Percentiles rank a stretch among this genome's conserved stretches.
Conservation (phyloP, 805 yeast genomes). For the Teunomyces aglyptinius region DNA sequence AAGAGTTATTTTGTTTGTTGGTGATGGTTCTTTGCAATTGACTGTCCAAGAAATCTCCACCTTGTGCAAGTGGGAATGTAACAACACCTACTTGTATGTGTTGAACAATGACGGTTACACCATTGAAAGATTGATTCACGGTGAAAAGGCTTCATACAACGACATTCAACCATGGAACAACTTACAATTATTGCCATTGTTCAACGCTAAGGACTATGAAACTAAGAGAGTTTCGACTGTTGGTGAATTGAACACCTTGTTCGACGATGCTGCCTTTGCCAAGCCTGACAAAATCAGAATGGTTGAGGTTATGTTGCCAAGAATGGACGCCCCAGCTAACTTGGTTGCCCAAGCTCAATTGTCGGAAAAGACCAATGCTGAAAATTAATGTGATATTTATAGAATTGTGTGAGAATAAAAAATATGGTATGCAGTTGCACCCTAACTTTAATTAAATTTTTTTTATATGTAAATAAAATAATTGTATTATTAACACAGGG, state of each 20-base stretch:
- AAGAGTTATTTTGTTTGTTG: slow-evolving; percentile 20
- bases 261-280: slow-evolving; percentile 13
- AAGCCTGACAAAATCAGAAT: slow-evolving; percentile 16
- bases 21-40: slow-evolving; percentile 23
- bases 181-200: slow-evolving; percentile 13
- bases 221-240: slow-evolving; percentile 11
- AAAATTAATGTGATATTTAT: slow-evolving; percentile 2
- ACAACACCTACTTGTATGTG: slow-evolving; percentile 17
- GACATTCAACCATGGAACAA: slow-evolving; percentile 22
- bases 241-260: slow-evolving; percentile 16
- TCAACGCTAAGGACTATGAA: slow-evolving; percentile 18
- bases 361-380: slow-evolving; percentile 25
- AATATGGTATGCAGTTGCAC: neutral
- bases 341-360: slow-evolving; percentile 32
- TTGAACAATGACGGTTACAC: slow-evolving; percentile 23
- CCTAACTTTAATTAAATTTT: too few species aligned
- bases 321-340: slow-evolving; percentile 21
- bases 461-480: too few species aligned
- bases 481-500: too few species aligned
- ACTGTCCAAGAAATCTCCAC: slow-evolving; percentile 24
- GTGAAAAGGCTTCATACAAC: slow-evolving; percentile 17
- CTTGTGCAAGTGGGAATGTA: slow-evolving; percentile 13
- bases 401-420: neutral
- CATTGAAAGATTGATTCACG: slow-evolving; percentile 22
- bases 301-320: slow-evolving; percentile 19